Percentiles rank a stretch among this genome's conserved stretches.
phyloP scores from a whole-genome alignment of 1,284 basidiomycete species.

The Puccinia polysora region DNA sequence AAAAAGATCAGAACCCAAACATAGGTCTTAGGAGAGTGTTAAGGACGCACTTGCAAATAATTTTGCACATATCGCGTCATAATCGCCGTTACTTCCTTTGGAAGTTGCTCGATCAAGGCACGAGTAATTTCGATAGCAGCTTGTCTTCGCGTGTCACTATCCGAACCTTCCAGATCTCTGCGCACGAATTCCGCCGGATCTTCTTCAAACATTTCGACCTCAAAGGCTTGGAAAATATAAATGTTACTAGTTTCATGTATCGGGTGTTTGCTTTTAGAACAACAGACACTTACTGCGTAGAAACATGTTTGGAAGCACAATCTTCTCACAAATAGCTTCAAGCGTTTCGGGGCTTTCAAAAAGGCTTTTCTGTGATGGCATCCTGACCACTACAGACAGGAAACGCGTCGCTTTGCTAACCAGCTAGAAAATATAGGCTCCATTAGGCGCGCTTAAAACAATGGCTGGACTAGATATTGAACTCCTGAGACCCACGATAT shows the following conservation, averaged over 20 bases:
- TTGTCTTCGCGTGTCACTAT: conserved; percentile 72
- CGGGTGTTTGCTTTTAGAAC: not conserved
- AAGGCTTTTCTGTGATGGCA: conserved; percentile 56
- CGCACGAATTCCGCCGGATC: conserved; percentile 94
- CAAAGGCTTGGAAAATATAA: conserved; percentile 60
- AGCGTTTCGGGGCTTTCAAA: conserved; percentile 68
- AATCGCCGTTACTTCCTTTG: conserved; percentile 75
- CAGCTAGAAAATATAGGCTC: conserved; percentile 57
- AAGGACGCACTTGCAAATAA: conserved; percentile 67
- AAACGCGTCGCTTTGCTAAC: conserved; percentile 90
- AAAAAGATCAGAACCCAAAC: not conserved
- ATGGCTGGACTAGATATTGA: not conserved
- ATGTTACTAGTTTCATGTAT: not conserved
- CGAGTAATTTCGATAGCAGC: conserved; percentile 89
- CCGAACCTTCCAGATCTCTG: conserved; percentile 71
- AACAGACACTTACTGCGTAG: conserved; percentile 57
- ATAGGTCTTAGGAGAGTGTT: too few relatives aligned
- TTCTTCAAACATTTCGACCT: conserved; percentile 94
- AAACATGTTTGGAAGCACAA: conserved; percentile 86
- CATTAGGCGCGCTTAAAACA: not conserved
- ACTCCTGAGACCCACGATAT: conserved; percentile 61
- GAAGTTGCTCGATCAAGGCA: conserved; percentile 74
- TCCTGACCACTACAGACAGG: conserved; percentile 76
- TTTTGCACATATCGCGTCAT: conserved; percentile 74
- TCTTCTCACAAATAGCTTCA: conserved; percentile 75